A percentile compares a stretch with the other conserved stretches of the same genome.
These are phyloP conservation scores for Rhizopus arrhizus DNA, from an alignment of 371 early-diverging fungal genomes.

Conservation along the genomic window DNA sequence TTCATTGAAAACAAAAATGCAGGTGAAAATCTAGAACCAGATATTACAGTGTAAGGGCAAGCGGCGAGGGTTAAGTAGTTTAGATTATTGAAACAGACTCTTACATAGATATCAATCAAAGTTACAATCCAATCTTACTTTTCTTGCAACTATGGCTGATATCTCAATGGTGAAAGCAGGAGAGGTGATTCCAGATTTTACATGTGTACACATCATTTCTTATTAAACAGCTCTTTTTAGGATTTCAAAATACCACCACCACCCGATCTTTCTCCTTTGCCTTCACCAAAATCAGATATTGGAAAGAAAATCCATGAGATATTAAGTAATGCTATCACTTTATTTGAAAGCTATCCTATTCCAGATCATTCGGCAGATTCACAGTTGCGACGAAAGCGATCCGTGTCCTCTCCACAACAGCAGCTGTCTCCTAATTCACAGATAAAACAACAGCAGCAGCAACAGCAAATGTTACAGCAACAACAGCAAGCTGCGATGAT, in stretches of 20 bases:
- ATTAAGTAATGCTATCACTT: conserved; percentile 32
- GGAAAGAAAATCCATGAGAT: conserved; percentile 40
- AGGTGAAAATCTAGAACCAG: conserved; percentile 33
- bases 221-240: conserved; percentile 17
- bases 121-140: conserved; percentile 57
- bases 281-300: conserved; percentile 35
- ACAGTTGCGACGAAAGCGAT: conserved; percentile 15
- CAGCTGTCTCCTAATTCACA: conserved; percentile 10
- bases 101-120: conserved; percentile 50
- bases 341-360: conserved; percentile 23
- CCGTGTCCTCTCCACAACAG: conserved; percentile 19
- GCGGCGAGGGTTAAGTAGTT: not conserved
- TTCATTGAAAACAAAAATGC: conserved; percentile 42
- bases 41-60: conserved; percentile 41
- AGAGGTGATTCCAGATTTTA: conserved; percentile 27
- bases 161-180: conserved; percentile 53
- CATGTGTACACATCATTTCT: conserved; percentile 10
- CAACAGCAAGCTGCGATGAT: conserved; percentile 23
- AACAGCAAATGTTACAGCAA: conserved; percentile 18
- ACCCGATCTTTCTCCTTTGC: conserved; percentile 49
- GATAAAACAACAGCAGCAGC: conserved; percentile 15
- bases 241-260: conserved; percentile 38
- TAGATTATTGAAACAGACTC: not conserved
- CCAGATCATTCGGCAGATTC: not conserved
- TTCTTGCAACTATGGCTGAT: conserved; percentile 62